Conservation (phyloP, 306 rosid species). For the Trifolium dubium region DNA sequence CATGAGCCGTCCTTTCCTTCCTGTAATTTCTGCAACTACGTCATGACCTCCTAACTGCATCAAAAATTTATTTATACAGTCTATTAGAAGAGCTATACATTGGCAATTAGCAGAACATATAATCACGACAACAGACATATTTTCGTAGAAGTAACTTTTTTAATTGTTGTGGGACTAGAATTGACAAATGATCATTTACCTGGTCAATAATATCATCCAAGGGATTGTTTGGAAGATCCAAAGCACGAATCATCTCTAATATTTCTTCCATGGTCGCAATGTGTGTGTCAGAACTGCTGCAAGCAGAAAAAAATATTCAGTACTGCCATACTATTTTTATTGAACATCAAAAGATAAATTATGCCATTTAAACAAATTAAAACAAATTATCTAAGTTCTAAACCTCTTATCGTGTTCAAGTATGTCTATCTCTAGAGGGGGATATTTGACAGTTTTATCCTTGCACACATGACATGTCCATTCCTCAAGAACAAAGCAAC, state of each 20-base stretch:
- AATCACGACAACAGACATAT: no score
- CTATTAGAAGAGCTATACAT: constrained; percentile 24
- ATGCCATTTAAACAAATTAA: constrained; percentile 33
- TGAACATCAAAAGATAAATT: constrained; percentile 12
- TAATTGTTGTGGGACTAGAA: neutral
- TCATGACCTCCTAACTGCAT: constrained; percentile 89
- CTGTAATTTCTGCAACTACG: constrained; percentile 86
- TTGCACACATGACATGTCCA: constrained; percentile 82
- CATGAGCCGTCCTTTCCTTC: constrained; percentile 92
- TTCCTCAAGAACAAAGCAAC: constrained; percentile 53
- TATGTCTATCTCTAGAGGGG: constrained; percentile 55
- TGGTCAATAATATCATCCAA: constrained; percentile 90
- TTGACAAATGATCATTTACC: constrained; percentile 45
- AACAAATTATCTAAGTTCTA: constrained; percentile 5
- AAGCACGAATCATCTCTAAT: constrained; percentile 65
- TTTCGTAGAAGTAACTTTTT: neutral
- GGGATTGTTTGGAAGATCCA: constrained; percentile 89
- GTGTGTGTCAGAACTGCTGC: constrained; percentile 67
- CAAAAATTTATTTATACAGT: constrained; percentile 13
- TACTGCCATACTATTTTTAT: neutral
- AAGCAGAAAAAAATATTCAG: constrained; percentile 20
- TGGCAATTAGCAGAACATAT: no score
- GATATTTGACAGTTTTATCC: constrained; percentile 69
- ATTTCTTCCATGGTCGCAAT: constrained; percentile 63
- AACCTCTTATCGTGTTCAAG: constrained; percentile 72